phyloP scores from a whole-genome alignment of 225 moss, liverwort and hornwort species.

The Anthoceros angustus region DNA sequence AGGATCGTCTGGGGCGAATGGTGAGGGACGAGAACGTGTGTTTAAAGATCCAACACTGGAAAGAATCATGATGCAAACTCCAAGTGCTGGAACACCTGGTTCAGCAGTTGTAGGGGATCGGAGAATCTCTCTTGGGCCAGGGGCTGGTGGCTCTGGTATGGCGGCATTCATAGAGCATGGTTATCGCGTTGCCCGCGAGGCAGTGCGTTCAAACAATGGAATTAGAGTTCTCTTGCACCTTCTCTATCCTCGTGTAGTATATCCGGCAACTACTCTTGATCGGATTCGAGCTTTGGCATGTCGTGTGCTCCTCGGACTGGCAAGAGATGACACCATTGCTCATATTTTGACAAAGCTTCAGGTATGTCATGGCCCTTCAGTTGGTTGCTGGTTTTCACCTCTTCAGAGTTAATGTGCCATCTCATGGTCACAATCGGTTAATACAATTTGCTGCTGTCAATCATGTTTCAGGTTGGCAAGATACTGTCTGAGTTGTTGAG shows the following conservation, averaged over 20 bases:
- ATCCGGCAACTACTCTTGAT: constrained; percentile 75
- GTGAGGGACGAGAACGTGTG: constrained; percentile 59
- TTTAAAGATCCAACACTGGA: constrained; percentile 49
- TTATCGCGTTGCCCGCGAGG: constrained; percentile 90
- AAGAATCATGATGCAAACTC: constrained; percentile 33
- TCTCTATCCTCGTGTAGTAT: constrained; percentile 64
- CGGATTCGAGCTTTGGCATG: constrained; percentile 95
- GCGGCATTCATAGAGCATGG: constrained; percentile 99
- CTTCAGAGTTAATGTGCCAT: not conserved
- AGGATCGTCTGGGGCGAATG: constrained; percentile 28
- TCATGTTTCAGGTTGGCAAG: constrained; percentile 64
- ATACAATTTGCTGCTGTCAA: not conserved
- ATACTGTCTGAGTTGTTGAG: constrained; percentile 79
- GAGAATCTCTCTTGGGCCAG: constrained; percentile 86
- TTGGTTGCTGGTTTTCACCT: not conserved
- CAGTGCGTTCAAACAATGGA: constrained; percentile 87
- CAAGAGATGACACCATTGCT: constrained; percentile 90
- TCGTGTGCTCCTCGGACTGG: constrained; percentile 75
- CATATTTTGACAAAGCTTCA: constrained; percentile 98
- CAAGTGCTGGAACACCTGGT: constrained; percentile 38
- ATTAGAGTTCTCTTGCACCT: constrained; percentile 94
- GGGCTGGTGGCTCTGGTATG: constrained; percentile 90
- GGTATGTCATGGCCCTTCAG: constrained; percentile 16
- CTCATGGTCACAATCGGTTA: not conserved
- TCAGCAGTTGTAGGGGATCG: constrained; percentile 88